Evolutionary conservation across 352 stramenopile genomes (phyloP).

Genomic region (Globisporangium uncinulatum): DNA sequence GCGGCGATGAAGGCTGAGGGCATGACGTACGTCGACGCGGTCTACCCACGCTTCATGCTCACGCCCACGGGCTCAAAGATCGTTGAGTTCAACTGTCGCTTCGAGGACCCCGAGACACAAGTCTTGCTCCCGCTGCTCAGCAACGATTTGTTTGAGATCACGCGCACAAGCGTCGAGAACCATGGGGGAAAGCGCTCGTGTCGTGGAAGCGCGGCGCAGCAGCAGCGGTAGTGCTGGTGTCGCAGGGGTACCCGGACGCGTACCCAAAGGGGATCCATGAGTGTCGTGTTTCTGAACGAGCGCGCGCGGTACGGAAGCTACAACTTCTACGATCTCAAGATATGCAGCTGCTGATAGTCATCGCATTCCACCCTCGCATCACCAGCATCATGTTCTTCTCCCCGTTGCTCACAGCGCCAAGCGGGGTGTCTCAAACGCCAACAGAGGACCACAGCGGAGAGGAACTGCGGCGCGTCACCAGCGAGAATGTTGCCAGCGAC

Average conservation of each 20-base stretch:
- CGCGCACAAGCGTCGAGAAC: slow-evolving; percentile 95
- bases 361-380: slow-evolving; percentile 7
- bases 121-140: slow-evolving; percentile 97
- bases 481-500: slow-evolving; percentile 2
- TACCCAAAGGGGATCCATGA: slow-evolving; percentile 94
- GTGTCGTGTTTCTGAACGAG: slow-evolving; percentile 39
- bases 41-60: slow-evolving; percentile 99
- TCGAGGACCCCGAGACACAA: slow-evolving; percentile 99
- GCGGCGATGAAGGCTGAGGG: slow-evolving; percentile 90
- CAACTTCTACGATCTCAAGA: neutral
- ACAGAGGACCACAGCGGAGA: slow-evolving; percentile 7
- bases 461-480: neutral
- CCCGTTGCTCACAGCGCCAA: slow-evolving; percentile 17
- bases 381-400: slow-evolving; percentile 20
- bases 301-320: slow-evolving; percentile 18
- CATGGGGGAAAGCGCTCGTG: slow-evolving; percentile 84
- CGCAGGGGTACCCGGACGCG: slow-evolving; percentile 95
- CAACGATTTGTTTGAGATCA: slow-evolving; percentile 97
- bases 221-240: slow-evolving; percentile 96
- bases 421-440: slow-evolving; percentile 1
- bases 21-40: slow-evolving; percentile 96
- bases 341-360: neutral
- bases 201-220: slow-evolving; percentile 88
- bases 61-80: slow-evolving; percentile 90
- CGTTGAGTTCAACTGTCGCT: slow-evolving; percentile 99